phyloP scores from a whole-genome alignment of 805 yeast species.

The Kluyveromyces lactis region DNA sequence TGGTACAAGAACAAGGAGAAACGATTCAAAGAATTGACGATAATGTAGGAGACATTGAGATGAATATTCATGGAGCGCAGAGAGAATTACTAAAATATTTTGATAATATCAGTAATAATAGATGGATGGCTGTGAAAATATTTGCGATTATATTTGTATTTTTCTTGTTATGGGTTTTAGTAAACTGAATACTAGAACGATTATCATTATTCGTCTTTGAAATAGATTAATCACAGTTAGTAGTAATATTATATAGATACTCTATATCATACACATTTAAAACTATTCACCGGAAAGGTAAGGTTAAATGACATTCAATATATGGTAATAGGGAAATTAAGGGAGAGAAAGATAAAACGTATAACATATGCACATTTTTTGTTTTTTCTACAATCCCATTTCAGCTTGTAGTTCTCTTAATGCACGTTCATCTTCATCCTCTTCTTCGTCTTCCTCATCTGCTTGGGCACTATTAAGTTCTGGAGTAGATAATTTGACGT shows the following conservation, averaged over 20 bases:
- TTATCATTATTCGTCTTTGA: no score
- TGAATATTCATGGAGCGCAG: conserved; percentile 91
- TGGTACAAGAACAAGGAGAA: conserved; percentile 98
- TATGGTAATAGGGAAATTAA: no score
- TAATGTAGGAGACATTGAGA: conserved; percentile 85
- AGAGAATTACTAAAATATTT: conserved; percentile 86
- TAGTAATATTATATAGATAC: no score
- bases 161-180: conserved; percentile 71
- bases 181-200: conserved; percentile 39
- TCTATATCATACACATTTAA: no score
- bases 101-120: conserved; percentile 75
- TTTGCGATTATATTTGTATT: conserved; percentile 79
- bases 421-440: conserved; percentile 80
- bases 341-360: no score
- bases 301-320: no score
- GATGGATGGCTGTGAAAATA: conserved; percentile 86
- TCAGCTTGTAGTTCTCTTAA: conserved; percentile 75
- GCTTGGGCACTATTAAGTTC: neutral
- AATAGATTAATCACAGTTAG: no score
- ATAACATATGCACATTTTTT: no score
- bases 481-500: conserved; percentile 23
- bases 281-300: no score
- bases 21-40: conserved; percentile 91
- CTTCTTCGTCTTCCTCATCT: conserved; percentile 37
- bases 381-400: conserved; percentile 49